These are phyloP conservation scores for Candida sp. DNA, from an alignment of 1,139 yeast genomes.

Conservation along the genomic window DNA sequence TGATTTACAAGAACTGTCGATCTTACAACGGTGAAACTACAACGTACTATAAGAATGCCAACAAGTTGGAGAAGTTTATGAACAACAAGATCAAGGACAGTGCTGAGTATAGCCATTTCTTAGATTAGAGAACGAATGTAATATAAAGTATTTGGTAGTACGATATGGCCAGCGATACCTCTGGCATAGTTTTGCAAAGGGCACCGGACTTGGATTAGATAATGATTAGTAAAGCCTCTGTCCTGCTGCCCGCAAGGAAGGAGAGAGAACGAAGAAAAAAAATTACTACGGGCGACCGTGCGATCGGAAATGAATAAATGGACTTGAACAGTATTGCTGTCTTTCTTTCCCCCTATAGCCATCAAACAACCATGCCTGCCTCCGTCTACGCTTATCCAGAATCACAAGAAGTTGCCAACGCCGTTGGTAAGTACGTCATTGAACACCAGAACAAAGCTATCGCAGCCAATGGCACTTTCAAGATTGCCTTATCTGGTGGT, in stretches of 20 bases:
- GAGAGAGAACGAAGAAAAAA: neutral
- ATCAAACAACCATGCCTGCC: constrained; percentile 24
- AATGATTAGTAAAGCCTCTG: neutral
- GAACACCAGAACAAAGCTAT: constrained; percentile 59
- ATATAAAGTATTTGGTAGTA: neutral
- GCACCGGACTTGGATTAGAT: neutral
- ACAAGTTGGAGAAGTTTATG: constrained; percentile 88
- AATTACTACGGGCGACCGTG: neutral
- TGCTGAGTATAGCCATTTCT: constrained; percentile 64
- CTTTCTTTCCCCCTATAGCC: neutral
- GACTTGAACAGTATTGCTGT: neutral
- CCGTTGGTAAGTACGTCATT: constrained; percentile 60
- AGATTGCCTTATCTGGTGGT: constrained; percentile 90
- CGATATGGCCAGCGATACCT: neutral
- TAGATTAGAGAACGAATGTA: constrained; percentile 25
- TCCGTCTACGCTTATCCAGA: constrained; percentile 56
- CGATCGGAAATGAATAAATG: neutral
- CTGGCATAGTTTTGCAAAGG: neutral
- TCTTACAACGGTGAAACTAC: constrained; percentile 89
- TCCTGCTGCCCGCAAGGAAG: neutral
- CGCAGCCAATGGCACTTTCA: constrained; percentile 47
- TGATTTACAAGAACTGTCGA: constrained; percentile 90
- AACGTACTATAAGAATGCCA: constrained; percentile 90
- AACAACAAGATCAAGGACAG: constrained; percentile 81
- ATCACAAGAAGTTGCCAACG: constrained; percentile 59